Evolutionary conservation across 1,284 basidiomycete species (phyloP), one percentile per base, ranked within the genome.

Genomic region (Moniliella sp.): DNA sequence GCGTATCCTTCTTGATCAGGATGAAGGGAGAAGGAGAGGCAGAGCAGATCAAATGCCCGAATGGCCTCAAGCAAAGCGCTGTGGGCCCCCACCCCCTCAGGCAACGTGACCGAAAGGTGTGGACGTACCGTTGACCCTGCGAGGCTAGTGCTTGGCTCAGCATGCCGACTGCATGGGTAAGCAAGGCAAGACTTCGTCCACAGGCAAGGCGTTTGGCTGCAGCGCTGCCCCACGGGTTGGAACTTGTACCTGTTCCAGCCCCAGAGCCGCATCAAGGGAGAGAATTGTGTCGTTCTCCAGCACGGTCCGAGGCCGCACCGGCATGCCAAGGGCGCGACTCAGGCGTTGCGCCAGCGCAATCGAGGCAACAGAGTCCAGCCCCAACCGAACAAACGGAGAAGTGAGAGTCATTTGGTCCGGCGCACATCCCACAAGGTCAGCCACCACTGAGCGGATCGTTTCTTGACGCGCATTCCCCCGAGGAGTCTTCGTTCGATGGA

Each of bases 111-210:
- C 35, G 36, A 15, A 50, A 48, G 23, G 40, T 41, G 27, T 53
- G 50, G 34, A 49, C 37, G 37, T 57, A 55, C 3, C 48, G 34
- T 5, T 27, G 31, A 14, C 50, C 50, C 1, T 31, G 28, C 4
- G 39, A 43, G 3, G 42, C 40, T 14, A 52, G 37, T 10, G 45
- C 44, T 26, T 56, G 47, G 0, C 48, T 39, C 25, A 60, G 45
- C 48, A 58, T 54, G 4, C 53, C 51, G 1, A 44, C 31, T 60
- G 57, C 28, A 58, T 37, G 4, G 57, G 56, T 12, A 55, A 57
- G 35, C 51, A 55, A 0, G 57, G 56, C 26, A 48, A 5, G 16
- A 47, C 32, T 9, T 21, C 10, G 14, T 30, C 36, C 8, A 25
- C 31, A 23, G 25, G 16, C 11, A 15, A 8, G 7, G 21, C n/a